Conservation (phyloP, 257 asterid genomes). For the Phtheirospermum japonicum region DNA sequence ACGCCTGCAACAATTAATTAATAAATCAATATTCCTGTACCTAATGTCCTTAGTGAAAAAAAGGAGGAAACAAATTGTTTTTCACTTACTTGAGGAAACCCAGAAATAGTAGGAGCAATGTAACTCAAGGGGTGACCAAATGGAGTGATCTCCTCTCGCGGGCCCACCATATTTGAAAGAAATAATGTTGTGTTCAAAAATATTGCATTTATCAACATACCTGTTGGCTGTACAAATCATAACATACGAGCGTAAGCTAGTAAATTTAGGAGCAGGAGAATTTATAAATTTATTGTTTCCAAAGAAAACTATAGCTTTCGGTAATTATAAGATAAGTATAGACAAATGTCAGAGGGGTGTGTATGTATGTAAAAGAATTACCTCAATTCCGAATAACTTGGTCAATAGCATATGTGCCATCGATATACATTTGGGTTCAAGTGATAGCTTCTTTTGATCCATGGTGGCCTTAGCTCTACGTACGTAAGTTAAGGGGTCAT, state of each 20-base stretch:
- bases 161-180: slow-evolving; percentile 33
- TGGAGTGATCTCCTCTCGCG: slow-evolving; percentile 34
- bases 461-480: slow-evolving; percentile 35
- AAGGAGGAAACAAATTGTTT: too few species aligned
- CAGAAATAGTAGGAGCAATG: slow-evolving; percentile 33
- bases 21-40: too few species aligned
- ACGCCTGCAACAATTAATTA: slow-evolving; percentile 13
- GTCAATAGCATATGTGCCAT: slow-evolving; percentile 9
- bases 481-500: slow-evolving; percentile 39
- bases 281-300: too few species aligned
- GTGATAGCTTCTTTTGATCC: slow-evolving; percentile 42
- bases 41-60: too few species aligned
- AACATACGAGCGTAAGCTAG: too few species aligned
- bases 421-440: slow-evolving; percentile 29
- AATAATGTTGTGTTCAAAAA: slow-evolving; percentile 18
- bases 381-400: slow-evolving; percentile 36
- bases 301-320: too few species aligned
- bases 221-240: slow-evolving; percentile 16
- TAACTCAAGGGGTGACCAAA: slow-evolving; percentile 33
- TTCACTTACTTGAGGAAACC: slow-evolving; percentile 33
- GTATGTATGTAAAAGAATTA: too few species aligned
- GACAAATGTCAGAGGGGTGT: too few species aligned
- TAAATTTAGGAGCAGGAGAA: too few species aligned
- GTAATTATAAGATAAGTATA: too few species aligned
- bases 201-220: background rate